Percentiles rank a stretch among this genome's conserved stretches.
phyloP scores from a whole-genome alignment of 768 basidiomycete species.

The Calocera viscosa region DNA sequence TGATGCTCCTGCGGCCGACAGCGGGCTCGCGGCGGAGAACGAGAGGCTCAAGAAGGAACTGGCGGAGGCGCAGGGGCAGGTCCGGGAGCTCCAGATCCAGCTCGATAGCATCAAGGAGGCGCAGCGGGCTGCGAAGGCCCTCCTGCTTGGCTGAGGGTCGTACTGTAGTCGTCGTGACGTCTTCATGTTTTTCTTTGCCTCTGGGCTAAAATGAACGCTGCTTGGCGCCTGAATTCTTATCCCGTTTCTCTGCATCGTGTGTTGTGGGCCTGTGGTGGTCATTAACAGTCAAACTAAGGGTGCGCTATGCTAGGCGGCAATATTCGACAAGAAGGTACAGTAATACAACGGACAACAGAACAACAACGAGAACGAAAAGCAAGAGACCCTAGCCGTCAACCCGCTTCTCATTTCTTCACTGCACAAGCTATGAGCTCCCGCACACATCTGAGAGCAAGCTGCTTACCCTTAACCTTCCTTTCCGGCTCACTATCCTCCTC shows the following conservation, averaged over 20 bases:
- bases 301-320: not conserved
- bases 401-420: not conserved
- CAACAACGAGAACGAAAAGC: not conserved
- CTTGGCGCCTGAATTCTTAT: too few species aligned
- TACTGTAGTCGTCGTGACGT: not conserved
- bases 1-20: not conserved
- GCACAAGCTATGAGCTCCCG: not conserved
- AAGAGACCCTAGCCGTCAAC: too few species aligned
- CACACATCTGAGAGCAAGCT: not conserved
- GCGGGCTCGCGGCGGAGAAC: constrained; percentile 43
- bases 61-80: constrained; percentile 67
- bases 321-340: not conserved
- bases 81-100: constrained; percentile 71
- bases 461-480: not conserved
- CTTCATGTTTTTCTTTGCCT: not conserved
- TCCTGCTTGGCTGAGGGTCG: constrained; percentile 25
- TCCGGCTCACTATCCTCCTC: not conserved
- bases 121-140: constrained; percentile 55
- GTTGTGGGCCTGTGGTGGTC: too few species aligned
- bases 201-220: too few species aligned
- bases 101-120: constrained; percentile 62
- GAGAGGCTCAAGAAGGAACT: constrained; percentile 49
- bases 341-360: not conserved
- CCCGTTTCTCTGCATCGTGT: too few species aligned
- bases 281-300: too few species aligned